Base-by-base conservation (phyloP, 352 stramenopile species). In the Phytophthora colocasiae region DNA sequence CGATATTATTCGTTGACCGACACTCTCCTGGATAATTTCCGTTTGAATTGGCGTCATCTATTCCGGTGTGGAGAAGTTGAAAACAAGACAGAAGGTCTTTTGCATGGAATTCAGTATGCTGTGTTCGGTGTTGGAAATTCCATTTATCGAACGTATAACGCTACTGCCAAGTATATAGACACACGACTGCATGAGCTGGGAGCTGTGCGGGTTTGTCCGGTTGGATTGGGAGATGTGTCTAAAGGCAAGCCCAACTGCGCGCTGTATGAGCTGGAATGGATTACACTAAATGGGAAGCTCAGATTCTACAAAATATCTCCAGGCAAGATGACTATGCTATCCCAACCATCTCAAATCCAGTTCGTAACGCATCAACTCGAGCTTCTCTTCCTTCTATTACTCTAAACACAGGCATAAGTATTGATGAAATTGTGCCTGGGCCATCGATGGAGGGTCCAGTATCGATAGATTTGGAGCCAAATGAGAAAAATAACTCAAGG, bases 121-220 rank as follows among this genome's bases (percentile, higher is more conserved):
- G 66, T 75, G 7, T 99, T 99, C 83, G 97, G 95, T 27, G 78
- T 99, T 3, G 96, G 97, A 1, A 98, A 99, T 73, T 93, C 72
- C 10, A 79, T 96, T 64, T 99, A 99, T 68, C 87, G 98, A 51
- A 91, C 98, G 40, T 99, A 90, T 79, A 98, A 98, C 77, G 80
- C 84, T 27, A 97, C 97, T 70, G 93, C 90, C 12, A 97, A 97
- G 62, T 92, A 89, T 26, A 77, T 96, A 15, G 81, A 99, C 71
- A 27, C 67, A 19, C 71, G 58, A 14, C 61, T 99, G 4, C 80
- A 87, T 15, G 78, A 85, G 39, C 69, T 96, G 6, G 94, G 95
- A 12, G 95, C 46, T 6, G 73, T 75, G 2, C 71, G 87, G 4
- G 72, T 98, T 10, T 75, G 77, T 17, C 41, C 64, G 0, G 57